Evolutionary conservation across 192 early-diverging fungal genomes (phyloP).

Genomic region (Coemansia sp.): DNA sequence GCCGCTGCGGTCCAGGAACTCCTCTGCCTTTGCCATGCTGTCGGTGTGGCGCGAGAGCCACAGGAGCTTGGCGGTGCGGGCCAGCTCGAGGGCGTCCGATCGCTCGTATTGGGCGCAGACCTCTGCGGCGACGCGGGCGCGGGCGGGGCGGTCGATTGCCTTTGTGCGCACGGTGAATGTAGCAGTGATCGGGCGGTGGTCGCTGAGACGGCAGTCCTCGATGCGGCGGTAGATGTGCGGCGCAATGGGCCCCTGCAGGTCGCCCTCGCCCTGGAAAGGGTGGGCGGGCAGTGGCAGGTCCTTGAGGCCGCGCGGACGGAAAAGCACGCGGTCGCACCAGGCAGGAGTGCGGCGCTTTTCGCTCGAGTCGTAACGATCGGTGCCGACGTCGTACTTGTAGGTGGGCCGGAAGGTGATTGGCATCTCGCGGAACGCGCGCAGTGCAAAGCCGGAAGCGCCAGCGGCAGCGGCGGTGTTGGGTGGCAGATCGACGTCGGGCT

Average conservation of each 20-base stretch:
- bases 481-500: conserved; percentile 16
- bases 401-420: conserved; percentile 87
- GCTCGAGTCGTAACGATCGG: conserved; percentile 83
- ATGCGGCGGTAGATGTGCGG: conserved; percentile 65
- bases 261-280: conserved; percentile 14
- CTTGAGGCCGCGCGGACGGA: conserved; percentile 38
- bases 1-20: conserved; percentile 21
- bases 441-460: conserved; percentile 69
- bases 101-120: conserved; percentile 56
- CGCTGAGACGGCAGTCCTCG: conserved; percentile 70
- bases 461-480: neutral
- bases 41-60: conserved; percentile 40
- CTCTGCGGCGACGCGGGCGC: conserved; percentile 50
- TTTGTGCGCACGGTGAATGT: conserved; percentile 68
- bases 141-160: conserved; percentile 57
- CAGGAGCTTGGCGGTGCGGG: conserved; percentile 29
- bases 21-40: conserved; percentile 18
- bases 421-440: conserved; percentile 77
- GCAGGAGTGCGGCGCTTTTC: conserved; percentile 93
- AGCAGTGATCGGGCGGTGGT: conserved; percentile 84
- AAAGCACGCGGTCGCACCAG: conserved; percentile 95
- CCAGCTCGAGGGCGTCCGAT: conserved; percentile 43
- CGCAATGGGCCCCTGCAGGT: conserved; percentile 27
- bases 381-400: conserved; percentile 94
- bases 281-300: neutral